Evolutionary conservation across 129 eudicot species (phyloP).

Genomic region (Lactuca saligna): DNA sequence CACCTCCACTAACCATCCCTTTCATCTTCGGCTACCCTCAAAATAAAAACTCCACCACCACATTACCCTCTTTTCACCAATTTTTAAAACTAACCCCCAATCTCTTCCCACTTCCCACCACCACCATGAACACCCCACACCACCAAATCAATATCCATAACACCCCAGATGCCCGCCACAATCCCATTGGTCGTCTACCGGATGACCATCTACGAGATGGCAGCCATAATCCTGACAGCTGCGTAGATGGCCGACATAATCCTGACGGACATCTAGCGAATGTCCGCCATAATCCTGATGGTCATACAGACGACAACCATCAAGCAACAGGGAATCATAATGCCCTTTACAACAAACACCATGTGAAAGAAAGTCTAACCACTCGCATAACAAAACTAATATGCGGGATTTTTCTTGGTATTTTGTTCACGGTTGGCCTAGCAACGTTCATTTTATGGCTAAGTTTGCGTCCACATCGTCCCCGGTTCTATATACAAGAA

Average conservation of each 20-base stretch:
- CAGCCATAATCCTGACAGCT: too few relatives aligned
- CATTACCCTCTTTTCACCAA: not conserved
- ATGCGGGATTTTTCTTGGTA: constrained; percentile 53
- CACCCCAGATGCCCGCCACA: constrained; percentile 23
- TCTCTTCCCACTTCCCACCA: not conserved
- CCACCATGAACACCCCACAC: constrained; percentile 28
- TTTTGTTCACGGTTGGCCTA: constrained; percentile 57
- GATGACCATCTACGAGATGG: not conserved
- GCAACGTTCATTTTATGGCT: constrained; percentile 76
- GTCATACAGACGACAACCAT: not conserved
- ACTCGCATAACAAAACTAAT: constrained; percentile 67
- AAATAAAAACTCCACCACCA: constrained; percentile 15
- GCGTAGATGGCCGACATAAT: not conserved
- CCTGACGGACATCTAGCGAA: not conserved
- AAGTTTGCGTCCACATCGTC: constrained; percentile 83
- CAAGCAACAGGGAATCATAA: constrained; percentile 48
- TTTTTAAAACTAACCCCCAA: constrained; percentile 3
- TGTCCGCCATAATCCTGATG: not conserved
- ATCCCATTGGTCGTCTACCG: not conserved
- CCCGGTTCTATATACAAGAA: constrained; percentile 53
- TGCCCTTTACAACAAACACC: constrained; percentile 61
- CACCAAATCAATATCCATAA: constrained; percentile 29
- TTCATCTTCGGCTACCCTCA: constrained; percentile 24
- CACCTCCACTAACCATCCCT: constrained; percentile 30
- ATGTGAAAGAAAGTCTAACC: constrained; percentile 71